These are phyloP conservation scores for Amaranthus tricolor DNA, from an alignment of 179 eudicot species.

Conservation along the genomic window DNA sequence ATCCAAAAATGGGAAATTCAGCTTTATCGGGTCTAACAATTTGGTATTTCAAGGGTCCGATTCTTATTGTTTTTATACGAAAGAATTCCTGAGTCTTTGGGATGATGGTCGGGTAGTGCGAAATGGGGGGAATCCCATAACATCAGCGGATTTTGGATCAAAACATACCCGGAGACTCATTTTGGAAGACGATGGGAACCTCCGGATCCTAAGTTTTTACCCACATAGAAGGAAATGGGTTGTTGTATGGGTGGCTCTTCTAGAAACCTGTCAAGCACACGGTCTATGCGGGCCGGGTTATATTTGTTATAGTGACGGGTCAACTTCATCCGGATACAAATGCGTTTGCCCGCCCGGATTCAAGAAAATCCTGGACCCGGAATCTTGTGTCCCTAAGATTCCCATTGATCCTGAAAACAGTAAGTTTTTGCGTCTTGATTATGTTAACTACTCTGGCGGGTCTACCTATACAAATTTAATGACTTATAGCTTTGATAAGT, in stretches of 20 bases:
- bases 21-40: conserved; percentile 31
- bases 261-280: conserved; percentile 43
- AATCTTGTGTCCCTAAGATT: conserved; percentile 38
- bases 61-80: conserved; percentile 27
- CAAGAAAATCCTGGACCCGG: conserved; percentile 9
- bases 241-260: conserved; percentile 55
- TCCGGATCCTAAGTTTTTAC: conserved; percentile 50
- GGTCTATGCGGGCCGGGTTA: conserved; percentile 68
- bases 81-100: conserved; percentile 29
- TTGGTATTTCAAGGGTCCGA: conserved; percentile 35
- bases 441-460: conserved; percentile 51
- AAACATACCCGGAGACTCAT: conserved; percentile 43
- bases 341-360: conserved; percentile 78
- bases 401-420: conserved; percentile 17
- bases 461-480: conserved; percentile 22
- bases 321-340: conserved; percentile 19
- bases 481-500: conserved; percentile 28
- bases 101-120: conserved; percentile 30
- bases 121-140: conserved; percentile 17
- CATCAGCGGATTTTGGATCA: conserved; percentile 46
- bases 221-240: conserved; percentile 35
- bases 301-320: conserved; percentile 51
- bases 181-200: conserved; percentile 67
- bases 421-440: conserved; percentile 62
- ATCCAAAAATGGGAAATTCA: conserved; percentile 26